These are phyloP conservation scores for Lipomyces yamadae DNA, from an alignment of 805 yeast genomes.

Conservation along the genomic window DNA sequence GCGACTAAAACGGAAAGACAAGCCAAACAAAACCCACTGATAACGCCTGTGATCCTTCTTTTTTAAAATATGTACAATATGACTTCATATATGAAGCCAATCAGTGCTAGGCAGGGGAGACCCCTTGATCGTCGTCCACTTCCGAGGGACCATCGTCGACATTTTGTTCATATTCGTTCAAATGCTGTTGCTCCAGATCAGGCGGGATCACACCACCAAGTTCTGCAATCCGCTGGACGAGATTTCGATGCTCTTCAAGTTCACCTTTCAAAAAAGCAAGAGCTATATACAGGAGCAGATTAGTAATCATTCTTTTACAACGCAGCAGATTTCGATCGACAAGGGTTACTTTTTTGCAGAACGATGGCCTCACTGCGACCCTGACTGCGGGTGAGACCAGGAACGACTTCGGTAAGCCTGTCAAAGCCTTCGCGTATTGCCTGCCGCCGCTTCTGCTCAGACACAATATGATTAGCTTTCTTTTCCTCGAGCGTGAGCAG, in stretches of 20 bases:
- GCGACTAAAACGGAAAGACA: not conserved
- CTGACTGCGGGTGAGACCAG: constrained; percentile 69
- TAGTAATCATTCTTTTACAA: not conserved
- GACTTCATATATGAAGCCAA: not conserved
- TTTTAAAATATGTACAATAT: not conserved
- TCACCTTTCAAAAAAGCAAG: constrained; percentile 44
- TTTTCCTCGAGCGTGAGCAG: constrained; percentile 44
- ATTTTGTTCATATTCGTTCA: constrained; percentile 21
- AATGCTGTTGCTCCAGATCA: constrained; percentile 19
- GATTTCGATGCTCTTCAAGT: constrained; percentile 42
- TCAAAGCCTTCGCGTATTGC: constrained; percentile 85
- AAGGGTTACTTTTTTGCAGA: constrained; percentile 55
- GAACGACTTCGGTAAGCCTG: constrained; percentile 72
- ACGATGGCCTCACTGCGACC: constrained; percentile 80
- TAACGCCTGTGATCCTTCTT: not conserved
- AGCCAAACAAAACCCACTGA: not conserved
- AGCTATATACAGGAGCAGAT: constrained; percentile 33
- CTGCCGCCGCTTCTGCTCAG: constrained; percentile 85
- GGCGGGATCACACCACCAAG: constrained; percentile 31
- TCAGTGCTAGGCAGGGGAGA: constrained; percentile 1
- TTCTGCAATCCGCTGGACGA: constrained; percentile 39
- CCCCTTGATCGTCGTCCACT: not conserved
- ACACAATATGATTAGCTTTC: constrained; percentile 72
- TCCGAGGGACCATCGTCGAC: constrained; percentile 16
- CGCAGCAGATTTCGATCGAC: not conserved